Evolutionary conservation across 257 asterid genomes (phyloP).

Genomic region (Nicotiana knightiana): DNA sequence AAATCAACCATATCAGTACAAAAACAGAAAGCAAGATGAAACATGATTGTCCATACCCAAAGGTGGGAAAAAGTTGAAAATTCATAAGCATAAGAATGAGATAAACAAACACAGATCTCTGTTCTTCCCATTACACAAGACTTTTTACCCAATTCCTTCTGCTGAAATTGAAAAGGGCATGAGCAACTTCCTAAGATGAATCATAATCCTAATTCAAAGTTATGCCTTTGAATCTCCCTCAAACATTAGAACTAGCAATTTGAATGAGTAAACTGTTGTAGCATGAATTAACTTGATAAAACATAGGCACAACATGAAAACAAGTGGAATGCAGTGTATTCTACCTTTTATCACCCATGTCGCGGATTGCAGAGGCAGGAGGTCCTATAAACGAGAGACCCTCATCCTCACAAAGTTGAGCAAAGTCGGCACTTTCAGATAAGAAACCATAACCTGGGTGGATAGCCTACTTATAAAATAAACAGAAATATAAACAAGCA

Average conservation of each 20-base stretch:
- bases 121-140: neutral
- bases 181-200: neutral
- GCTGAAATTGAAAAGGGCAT: neutral
- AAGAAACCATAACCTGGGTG: conserved; percentile 99
- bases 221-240: neutral
- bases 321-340: conserved; percentile 4
- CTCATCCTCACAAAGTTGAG: conserved; percentile 84
- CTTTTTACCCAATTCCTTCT: neutral
- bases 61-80: neutral
- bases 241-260: neutral
- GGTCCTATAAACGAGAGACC: conserved; percentile 89
- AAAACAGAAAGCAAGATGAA: neutral
- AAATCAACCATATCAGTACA: neutral
- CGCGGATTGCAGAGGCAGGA: conserved; percentile 93
- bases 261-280: neutral
- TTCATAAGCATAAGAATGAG: neutral
- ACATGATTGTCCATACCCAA: neutral
- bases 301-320: neutral
- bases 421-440: conserved; percentile 92
- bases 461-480: conserved; percentile 76
- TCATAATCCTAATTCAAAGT: neutral
- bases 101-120: neutral
- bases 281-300: neutral
- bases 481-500: conserved; percentile 18
- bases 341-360: conserved; percentile 98